A percentile compares a stretch with the other conserved stretches of the same genome.
These are phyloP conservation scores for Nakazawaea wyomingensis DNA, from an alignment of 805 yeast species.

Conservation along the genomic window DNA sequence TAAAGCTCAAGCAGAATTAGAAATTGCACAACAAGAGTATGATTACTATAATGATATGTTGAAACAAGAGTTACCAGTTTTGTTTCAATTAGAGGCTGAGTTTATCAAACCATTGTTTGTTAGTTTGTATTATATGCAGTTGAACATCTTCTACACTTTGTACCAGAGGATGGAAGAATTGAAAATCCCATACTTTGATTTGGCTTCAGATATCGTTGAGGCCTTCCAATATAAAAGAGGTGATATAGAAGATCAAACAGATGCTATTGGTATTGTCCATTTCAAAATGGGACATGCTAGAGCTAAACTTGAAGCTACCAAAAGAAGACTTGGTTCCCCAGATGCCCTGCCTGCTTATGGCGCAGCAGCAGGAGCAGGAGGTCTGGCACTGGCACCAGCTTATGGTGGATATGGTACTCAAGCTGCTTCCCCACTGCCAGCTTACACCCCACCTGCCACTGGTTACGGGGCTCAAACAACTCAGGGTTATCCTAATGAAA, in stretches of 20 bases:
- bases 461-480: slow-evolving; percentile 21
- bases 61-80: slow-evolving; percentile 81
- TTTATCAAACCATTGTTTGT: slow-evolving; percentile 92
- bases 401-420: slow-evolving; percentile 21
- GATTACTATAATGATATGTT: slow-evolving; percentile 95
- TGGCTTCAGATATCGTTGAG: slow-evolving; percentile 76
- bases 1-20: slow-evolving; percentile 83
- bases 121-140: slow-evolving; percentile 94
- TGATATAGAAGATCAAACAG: slow-evolving; percentile 83
- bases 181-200: slow-evolving; percentile 94
- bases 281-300: slow-evolving; percentile 88
- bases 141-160: slow-evolving; percentile 91
- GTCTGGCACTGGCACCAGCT: slow-evolving; percentile 27
- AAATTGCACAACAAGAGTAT: slow-evolving; percentile 90
- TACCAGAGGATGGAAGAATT: slow-evolving; percentile 90
- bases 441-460: slow-evolving; percentile 30
- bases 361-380: slow-evolving; percentile 20
- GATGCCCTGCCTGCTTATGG: slow-evolving; percentile 40
- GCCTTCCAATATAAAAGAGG: slow-evolving; percentile 82
- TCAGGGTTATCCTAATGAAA: slow-evolving; percentile 22
- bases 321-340: slow-evolving; percentile 39
- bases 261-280: slow-evolving; percentile 83
- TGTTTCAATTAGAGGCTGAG: slow-evolving; percentile 85
- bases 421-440: slow-evolving; percentile 26
- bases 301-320: slow-evolving; percentile 76